Evolutionary conservation across 352 stramenopile species (phyloP), one percentile per base, ranked within the genome.

Genomic region (Phytophthora parvispora): DNA sequence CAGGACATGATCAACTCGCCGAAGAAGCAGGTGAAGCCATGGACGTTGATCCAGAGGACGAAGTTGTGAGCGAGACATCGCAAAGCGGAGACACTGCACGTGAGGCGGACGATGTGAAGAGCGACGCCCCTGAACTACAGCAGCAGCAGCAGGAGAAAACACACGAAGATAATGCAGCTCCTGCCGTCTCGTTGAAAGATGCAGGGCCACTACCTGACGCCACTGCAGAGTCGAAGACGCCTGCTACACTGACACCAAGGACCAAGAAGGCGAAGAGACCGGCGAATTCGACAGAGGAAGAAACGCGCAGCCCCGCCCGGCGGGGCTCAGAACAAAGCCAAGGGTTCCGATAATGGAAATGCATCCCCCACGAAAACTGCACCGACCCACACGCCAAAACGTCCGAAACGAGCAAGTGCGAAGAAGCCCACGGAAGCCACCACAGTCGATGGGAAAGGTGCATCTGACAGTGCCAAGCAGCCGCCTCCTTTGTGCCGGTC

Each of bases 401-500:
- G 38, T 6, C 24, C 34, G 2, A 67, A 68, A 27, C 57, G 47
- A 7, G 25, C 43, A 43, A 50, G 18, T 6, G 42, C 34, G 3
- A 77, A 74, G 27, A 74, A 64, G 54, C 28, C 4, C 12, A 71
- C 31, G 59, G 43, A 40, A 38, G 18, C 8, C 34, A 28, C 15
- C 27, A 20, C n/a, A 22, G 20, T 7, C 29, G 2, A 1, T 40
- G 28, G 55, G 4, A 38, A n/a, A 10, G 32, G n/a, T 7, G 20
- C 12, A 12, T 64, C 43, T 15, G 55, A 20, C 3, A 29, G 28
- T 13, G n/a, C 16, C 9, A 24, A 55, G 12, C 15, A 40, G 2
- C 61, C 31, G 28, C 22, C 13, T 20, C 32, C 32, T 10, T 15
- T 69, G 16, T 56, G 72, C 27, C 67, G 72, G 13, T 79, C 72